These are phyloP conservation scores for Citropsis articulata DNA, from an alignment of 345 rosid species.

Conservation along the genomic window DNA sequence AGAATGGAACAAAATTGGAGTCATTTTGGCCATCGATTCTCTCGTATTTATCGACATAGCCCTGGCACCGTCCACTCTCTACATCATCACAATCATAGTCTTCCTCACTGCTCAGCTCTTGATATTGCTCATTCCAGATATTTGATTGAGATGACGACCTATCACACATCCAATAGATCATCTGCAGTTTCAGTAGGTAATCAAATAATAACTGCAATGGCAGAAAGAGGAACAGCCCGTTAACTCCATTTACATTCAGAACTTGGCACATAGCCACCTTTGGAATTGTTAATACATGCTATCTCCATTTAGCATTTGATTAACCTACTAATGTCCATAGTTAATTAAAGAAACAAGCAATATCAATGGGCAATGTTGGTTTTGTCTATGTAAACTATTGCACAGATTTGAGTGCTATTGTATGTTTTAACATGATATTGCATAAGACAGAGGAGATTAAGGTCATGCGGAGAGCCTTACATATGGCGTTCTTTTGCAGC, in stretches of 20 bases:
- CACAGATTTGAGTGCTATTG: background rate
- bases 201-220: background rate
- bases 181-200: background rate
- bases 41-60: conserved; percentile 2
- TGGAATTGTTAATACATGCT: background rate
- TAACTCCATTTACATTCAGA: background rate
- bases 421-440: background rate
- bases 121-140: conserved; percentile 13
- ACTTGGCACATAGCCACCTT: background rate
- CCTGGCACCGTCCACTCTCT: conserved; percentile 23
- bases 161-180: conserved; percentile 15
- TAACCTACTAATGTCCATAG: background rate
- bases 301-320: too few species aligned
- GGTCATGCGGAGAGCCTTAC: conserved; percentile 36
- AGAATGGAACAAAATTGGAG: conserved; percentile 17
- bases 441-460: conserved; percentile 1
- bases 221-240: background rate
- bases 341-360: background rate
- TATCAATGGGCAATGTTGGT: background rate
- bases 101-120: conserved; percentile 17
- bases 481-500: conserved; percentile 27
- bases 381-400: background rate
- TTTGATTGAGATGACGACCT: conserved; percentile 27
- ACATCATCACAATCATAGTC: conserved; percentile 15
- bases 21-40: conserved; percentile 3